Conservation (phyloP, 1,139 yeast genomes). For the Pichia sp. region DNA sequence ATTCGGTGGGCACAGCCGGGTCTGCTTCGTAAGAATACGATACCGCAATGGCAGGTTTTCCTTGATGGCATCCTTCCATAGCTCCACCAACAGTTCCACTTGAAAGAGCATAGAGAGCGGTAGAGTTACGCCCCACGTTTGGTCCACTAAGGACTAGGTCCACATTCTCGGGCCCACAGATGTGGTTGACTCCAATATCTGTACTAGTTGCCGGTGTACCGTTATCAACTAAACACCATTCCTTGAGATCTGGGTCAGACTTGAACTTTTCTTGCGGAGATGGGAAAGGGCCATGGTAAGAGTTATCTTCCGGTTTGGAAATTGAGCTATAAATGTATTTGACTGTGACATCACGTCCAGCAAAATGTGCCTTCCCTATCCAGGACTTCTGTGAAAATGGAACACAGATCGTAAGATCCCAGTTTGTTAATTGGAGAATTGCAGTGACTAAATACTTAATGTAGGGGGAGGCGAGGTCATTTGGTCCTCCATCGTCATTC, state of each 20-base stretch:
- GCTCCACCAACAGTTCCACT: constrained; percentile 99
- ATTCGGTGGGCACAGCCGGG: constrained; percentile 44
- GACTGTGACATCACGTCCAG: constrained; percentile 70
- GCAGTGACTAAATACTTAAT: constrained; percentile 76
- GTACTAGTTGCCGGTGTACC: constrained; percentile 97
- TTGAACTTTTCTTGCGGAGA: constrained; percentile 36
- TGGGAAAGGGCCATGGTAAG: constrained; percentile 66
- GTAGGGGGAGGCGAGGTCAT: constrained; percentile 78
- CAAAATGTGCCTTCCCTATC: constrained; percentile 97
- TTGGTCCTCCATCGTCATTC: constrained; percentile 95
- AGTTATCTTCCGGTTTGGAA: constrained; percentile 39
- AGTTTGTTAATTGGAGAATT: constrained; percentile 57
- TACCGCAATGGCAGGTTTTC: constrained; percentile 69
- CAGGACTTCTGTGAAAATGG: constrained; percentile 84
- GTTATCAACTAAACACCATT: constrained; percentile 74
- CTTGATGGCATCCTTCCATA: constrained; percentile 86
- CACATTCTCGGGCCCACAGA: constrained; percentile 50
- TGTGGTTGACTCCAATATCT: constrained; percentile 80
- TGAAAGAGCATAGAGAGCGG: constrained; percentile 80
- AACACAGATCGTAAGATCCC: constrained; percentile 81
- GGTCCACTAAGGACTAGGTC: constrained; percentile 94
- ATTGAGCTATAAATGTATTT: constrained; percentile 59
- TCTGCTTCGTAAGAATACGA: constrained; percentile 71
- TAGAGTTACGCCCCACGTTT: constrained; percentile 87
- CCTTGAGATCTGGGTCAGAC: constrained; percentile 39